Evolutionary conservation across 2,329 filamentous ascomycete species (phyloP).

Genomic region (Bipolaris oryzae): DNA sequence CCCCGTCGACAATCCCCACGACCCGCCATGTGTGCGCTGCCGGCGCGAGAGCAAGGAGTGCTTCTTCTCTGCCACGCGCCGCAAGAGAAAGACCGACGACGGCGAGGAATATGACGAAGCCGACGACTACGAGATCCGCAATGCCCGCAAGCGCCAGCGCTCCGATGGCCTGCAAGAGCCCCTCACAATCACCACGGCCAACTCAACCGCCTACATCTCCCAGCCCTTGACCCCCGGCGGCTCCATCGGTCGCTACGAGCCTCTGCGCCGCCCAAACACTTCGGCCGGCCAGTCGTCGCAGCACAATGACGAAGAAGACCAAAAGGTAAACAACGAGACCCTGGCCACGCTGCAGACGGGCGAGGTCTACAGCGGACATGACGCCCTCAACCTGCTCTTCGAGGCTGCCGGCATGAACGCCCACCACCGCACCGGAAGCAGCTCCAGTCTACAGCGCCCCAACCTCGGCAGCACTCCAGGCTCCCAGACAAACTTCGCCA

Average conservation of each 20-base stretch:
- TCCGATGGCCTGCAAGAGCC: slow-evolving; percentile 52
- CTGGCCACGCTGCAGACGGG: slow-evolving; percentile 63
- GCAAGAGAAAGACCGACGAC: slow-evolving; percentile 78
- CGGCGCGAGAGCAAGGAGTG: slow-evolving; percentile 95
- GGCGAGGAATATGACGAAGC: slow-evolving; percentile 53
- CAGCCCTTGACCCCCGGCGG: slow-evolving; percentile 70
- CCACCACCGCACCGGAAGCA: slow-evolving; percentile 57
- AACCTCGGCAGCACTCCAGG: slow-evolving; percentile 44
- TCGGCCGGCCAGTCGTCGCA: slow-evolving; percentile 28
- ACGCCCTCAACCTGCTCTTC: slow-evolving; percentile 88
- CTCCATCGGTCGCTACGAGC: slow-evolving; percentile 68
- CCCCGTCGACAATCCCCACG: slow-evolving; percentile 85
- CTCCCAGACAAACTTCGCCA: slow-evolving; percentile 44
- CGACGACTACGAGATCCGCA: slow-evolving; percentile 71
- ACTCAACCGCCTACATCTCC: slow-evolving; percentile 35
- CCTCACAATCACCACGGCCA: slow-evolving; percentile 26
- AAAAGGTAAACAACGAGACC: slow-evolving; percentile 65
- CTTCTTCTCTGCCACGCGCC: slow-evolving; percentile 91
- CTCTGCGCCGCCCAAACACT: slow-evolving; percentile 66
- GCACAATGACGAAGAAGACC: slow-evolving; percentile 57
- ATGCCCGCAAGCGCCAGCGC: slow-evolving; percentile 72
- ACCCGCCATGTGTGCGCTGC: slow-evolving; percentile 92
- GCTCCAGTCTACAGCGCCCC: slow-evolving; percentile 47
- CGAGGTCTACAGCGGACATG: slow-evolving; percentile 87
- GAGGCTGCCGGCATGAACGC: slow-evolving; percentile 70